Percentiles rank a stretch among this genome's conserved stretches.
Evolutionary conservation across 192 early-diverging fungal species (phyloP).

Genomic region (Coemansia sp.): DNA sequence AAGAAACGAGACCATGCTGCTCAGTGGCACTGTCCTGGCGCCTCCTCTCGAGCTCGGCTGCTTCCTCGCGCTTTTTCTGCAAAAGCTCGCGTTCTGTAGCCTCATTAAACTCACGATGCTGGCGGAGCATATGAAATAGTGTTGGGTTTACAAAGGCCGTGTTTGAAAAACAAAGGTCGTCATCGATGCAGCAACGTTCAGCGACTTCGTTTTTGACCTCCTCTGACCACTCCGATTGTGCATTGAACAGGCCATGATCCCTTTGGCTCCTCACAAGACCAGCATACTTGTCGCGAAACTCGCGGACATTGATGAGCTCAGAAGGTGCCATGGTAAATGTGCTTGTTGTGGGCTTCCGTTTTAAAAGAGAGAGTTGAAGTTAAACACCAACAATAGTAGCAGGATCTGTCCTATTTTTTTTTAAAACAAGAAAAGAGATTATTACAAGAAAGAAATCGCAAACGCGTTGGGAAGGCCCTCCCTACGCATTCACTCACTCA

Average conservation of each 20-base stretch:
- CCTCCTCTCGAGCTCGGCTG: slow-evolving; percentile 34
- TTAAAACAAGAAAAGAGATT: too few relatives aligned
- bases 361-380: not conserved
- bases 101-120: slow-evolving; percentile 59
- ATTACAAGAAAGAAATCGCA: too few relatives aligned
- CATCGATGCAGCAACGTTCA: slow-evolving; percentile 41
- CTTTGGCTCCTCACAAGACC: slow-evolving; percentile 45
- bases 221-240: slow-evolving; percentile 40
- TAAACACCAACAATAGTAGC: not conserved
- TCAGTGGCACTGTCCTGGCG: slow-evolving; percentile 22
- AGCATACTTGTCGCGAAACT: slow-evolving; percentile 52
- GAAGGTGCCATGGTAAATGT: slow-evolving; percentile 44
- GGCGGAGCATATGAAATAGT: slow-evolving; percentile 57
- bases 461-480: too few relatives aligned
- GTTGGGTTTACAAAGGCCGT: slow-evolving; percentile 57
- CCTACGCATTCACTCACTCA: too few relatives aligned
- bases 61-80: slow-evolving; percentile 44
- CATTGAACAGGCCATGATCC: slow-evolving; percentile 41
- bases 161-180: slow-evolving; percentile 56
- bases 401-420: too few relatives aligned
- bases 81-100: slow-evolving; percentile 55
- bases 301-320: slow-evolving; percentile 51
- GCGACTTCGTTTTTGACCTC: slow-evolving; percentile 38
- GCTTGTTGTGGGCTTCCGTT: not conserved
- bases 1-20: not conserved